A percentile compares a stretch with the other conserved stretches of the same genome.
Evolutionary conservation across 1,284 basidiomycete genomes (phyloP).

Genomic region (Trichosporon sp.): DNA sequence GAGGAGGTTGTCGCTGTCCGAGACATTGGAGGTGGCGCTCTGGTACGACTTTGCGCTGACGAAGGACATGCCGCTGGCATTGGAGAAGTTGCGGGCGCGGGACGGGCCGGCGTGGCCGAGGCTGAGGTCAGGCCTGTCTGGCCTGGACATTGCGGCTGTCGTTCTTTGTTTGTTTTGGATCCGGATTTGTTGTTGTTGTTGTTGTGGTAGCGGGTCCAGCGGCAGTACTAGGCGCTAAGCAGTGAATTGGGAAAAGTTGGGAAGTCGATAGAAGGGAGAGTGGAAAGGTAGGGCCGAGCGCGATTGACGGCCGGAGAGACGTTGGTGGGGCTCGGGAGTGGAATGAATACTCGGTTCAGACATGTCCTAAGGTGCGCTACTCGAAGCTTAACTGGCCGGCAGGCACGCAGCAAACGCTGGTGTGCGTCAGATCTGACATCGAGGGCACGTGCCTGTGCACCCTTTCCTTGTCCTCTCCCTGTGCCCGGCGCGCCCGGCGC

Average conservation of each 20-base stretch:
- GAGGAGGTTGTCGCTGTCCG: conserved; percentile 64
- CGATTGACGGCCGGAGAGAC: not conserved
- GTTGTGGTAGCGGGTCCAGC: not conserved
- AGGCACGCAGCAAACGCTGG: not conserved
- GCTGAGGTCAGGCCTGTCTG: not conserved
- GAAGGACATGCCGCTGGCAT: conserved; percentile 2
- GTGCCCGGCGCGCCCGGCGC: not conserved
- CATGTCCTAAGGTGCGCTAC: not conserved
- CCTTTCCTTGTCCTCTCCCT: not conserved
- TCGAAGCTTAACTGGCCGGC: not conserved
- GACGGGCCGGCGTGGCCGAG: not conserved
- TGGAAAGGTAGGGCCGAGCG: not conserved
- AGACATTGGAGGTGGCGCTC: conserved; percentile 56
- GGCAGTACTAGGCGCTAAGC: not conserved
- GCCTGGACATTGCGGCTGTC: not conserved
- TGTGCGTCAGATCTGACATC: not conserved
- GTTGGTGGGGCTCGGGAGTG: not conserved
- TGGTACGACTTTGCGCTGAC: not conserved
- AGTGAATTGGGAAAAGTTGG: not conserved
- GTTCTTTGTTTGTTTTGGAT: not conserved
- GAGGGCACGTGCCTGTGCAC: not conserved
- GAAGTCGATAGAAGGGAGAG: not conserved
- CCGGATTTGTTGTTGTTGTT: not conserved
- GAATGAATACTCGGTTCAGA: not conserved
- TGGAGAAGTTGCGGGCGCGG: not conserved